Evolutionary conservation across 441 rosid species (phyloP).

Genomic region (Corymbia citriodora): DNA sequence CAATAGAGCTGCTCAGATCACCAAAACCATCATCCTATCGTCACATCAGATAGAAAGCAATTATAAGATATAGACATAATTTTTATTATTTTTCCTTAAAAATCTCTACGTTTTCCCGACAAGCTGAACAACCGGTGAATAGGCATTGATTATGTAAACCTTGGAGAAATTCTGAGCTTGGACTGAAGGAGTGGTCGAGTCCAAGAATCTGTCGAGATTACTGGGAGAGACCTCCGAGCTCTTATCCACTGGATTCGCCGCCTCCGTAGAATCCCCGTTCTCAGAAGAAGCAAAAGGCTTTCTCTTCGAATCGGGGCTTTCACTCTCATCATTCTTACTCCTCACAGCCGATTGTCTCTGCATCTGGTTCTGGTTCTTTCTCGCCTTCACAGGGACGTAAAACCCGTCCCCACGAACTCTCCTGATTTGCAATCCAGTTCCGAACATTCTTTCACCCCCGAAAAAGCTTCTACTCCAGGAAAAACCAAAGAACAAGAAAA

Average conservation of each 20-base stretch:
- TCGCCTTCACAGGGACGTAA: conserved; percentile 25
- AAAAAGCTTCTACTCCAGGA: neutral
- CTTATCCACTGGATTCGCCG: neutral
- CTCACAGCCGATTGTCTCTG: conserved; percentile 9
- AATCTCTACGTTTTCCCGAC: neutral
- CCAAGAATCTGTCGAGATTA: conserved; percentile 29
- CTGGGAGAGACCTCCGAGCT: conserved; percentile 9
- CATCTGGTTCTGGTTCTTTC: conserved; percentile 27
- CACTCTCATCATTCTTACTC: conserved; percentile 6
- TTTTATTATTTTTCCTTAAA: neutral
- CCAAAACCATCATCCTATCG: neutral
- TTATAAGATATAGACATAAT: neutral
- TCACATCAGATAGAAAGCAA: neutral
- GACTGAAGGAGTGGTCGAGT: conserved; percentile 28
- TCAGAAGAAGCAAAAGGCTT: neutral
- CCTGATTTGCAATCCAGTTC: conserved; percentile 19
- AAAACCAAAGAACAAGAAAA: neutral
- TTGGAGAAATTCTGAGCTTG: conserved; percentile 22
- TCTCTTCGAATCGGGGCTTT: neutral
- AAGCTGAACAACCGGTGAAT: neutral
- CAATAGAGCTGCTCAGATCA: neutral
- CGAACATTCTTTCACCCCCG: conserved; percentile 17
- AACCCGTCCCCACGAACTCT: conserved; percentile 19
- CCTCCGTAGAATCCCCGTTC: neutral
- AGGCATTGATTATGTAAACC: conserved; percentile 4